Evolutionary conservation across 345 rosid genomes (phyloP).

Genomic region (Lagerstroemia speciosa): DNA sequence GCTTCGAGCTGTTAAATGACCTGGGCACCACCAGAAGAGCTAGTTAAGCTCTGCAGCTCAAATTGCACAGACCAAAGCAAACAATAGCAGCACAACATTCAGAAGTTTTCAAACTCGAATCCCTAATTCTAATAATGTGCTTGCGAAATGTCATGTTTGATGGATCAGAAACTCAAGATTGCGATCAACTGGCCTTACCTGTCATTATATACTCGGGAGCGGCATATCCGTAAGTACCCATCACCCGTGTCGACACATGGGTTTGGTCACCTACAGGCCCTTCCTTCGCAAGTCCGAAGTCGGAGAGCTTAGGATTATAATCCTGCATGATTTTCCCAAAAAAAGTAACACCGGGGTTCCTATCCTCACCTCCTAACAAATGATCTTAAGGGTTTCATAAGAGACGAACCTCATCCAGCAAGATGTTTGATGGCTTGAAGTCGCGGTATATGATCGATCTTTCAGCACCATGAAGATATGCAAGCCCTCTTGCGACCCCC

Average conservation of each 20-base stretch:
- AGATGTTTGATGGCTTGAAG: conserved; percentile 92
- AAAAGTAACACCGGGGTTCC: no score
- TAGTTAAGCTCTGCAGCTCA: neutral
- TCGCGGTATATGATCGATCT: conserved; percentile 91
- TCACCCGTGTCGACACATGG: conserved; percentile 95
- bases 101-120: neutral
- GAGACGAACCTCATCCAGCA: conserved; percentile 63
- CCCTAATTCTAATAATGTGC: neutral
- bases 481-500: conserved; percentile 90
- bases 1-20: conserved; percentile 92
- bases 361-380: no score
- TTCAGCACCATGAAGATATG: conserved; percentile 89
- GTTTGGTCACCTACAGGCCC: conserved; percentile 99
- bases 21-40: conserved; percentile 25
- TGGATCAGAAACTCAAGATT: neutral
- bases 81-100: neutral
- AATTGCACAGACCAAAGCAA: neutral
- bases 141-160: neutral
- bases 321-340: conserved; percentile 30
- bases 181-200: conserved; percentile 35
- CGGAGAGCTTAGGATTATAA: conserved; percentile 86
- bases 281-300: conserved; percentile 95
- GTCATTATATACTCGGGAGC: conserved; percentile 98
- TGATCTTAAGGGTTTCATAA: neutral
- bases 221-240: conserved; percentile 98